Evolutionary conservation across 75 land plant genomes (phyloP), one percentile per base, ranked within the genome.

Genomic region (Selaginella tamariscina): DNA sequence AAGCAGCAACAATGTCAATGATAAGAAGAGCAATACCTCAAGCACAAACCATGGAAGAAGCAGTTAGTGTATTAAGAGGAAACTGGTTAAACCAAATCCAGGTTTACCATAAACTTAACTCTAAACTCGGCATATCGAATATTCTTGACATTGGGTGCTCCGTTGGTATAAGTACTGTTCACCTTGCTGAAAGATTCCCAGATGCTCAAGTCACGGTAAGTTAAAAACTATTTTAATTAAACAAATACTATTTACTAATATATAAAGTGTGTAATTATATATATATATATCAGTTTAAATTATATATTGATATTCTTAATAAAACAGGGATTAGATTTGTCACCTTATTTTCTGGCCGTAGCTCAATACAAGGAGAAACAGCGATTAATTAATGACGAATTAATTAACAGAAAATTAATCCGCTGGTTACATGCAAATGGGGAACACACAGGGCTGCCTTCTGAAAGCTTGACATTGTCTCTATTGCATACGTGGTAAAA

Each of bases 331-430:
- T 74, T 91, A 23, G 97, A 91, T 75, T 72, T 91, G 72, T 91
- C 97, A 31, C 93, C 97, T 21, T 86, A 91, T 77, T 91, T 88
- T 64, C 83, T 91, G 56, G 85, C 97, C 31, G 97, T 91, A 29
- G 97, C 89, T 44, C 82, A 86, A 65, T 75, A 73, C 64, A 91
- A 79, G 74, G 89, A 91, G 68, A 91, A 82, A 69, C 63, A 77
- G 44, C 57, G 68, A 27, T 55, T 63, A 5, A 56, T 66, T 33
- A 66, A 67, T 70, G 70, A 63, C 28, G 27, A 20, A 68, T 27
- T 65, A n/a, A n/a, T n/a, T 77, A 72, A 74, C 49, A 39, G 79
- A 72, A 55, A 69, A 44, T 64, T 76, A 26, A 84, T 85, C 49
- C 78, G 72, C 27, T 91, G 93, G 93, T 68, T 88, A 1, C 97